Evolutionary conservation across 139 green algal species (phyloP), one percentile per base, ranked within the genome.

Genomic region (Astrephomene gubernaculifera): DNA sequence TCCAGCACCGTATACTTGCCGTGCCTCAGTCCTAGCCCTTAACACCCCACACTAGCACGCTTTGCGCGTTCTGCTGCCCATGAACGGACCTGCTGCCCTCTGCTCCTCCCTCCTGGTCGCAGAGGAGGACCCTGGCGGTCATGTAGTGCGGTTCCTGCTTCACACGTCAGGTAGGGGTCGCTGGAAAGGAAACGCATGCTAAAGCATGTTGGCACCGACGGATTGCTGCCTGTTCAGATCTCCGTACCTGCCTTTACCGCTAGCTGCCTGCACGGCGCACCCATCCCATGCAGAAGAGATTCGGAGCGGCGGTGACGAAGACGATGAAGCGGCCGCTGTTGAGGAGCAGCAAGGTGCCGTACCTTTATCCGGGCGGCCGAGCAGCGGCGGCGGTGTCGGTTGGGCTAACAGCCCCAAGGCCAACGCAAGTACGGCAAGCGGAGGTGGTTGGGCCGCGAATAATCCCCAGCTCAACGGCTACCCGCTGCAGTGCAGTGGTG

Each of bases 131-230:
- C 22, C 43, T 9, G 35, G 43, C 29, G 64, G 64, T 27, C 71
- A 79, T 44, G 71, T 79, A 8, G 71, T 79, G 27, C 71, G 71
- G n/a, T 79, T 79, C 71, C 45, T 79, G 27, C 29, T 79, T 29
- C 44, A n/a, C 29, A 79, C 71, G 8, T 65, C 71, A 65, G 71
- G 71, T 79, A 19, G 3, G 43, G 2, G 43, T 36, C 27, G 25
- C 14, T 39, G 29, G 7, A 44, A 27, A 19, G 9, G 36, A 38
- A 17, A 38, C 21, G 4, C 10, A 14, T 24, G 22, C 63, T 31
- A 21, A 12, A 14, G 31, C 31, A 41, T 27, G 3, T 2, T 71
- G 63, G 63, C 9, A 44, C 29, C 63, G 31, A 14, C 57, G 27
- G 6, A 6, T n/a, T 9, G 57, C n/a, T 29, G 19, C 19, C 19